Evolutionary conservation across 2,329 filamentous ascomycete species (phyloP).

Genomic region (Apiospora marii): DNA sequence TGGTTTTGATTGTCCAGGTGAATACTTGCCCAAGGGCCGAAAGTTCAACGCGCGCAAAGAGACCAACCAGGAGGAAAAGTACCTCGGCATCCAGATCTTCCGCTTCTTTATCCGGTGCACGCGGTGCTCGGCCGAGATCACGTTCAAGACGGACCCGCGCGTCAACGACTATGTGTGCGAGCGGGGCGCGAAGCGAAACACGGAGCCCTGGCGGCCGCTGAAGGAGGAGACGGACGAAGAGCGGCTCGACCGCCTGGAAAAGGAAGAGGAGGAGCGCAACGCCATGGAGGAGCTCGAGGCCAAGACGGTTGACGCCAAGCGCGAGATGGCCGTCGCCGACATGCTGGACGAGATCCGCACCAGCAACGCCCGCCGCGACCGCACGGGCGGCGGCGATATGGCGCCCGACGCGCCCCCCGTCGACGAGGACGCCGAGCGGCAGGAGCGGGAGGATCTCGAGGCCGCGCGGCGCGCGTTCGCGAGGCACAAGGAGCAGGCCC

Average conservation of each 20-base stretch:
- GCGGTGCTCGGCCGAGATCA: slow-evolving; percentile 84
- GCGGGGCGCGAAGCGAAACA: slow-evolving; percentile 87
- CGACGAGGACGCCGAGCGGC: slow-evolving; percentile 67
- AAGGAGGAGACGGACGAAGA: slow-evolving; percentile 91
- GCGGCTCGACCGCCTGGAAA: slow-evolving; percentile 84
- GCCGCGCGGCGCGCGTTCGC: slow-evolving; percentile 81
- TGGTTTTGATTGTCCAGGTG: slow-evolving; percentile 39
- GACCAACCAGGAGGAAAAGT: slow-evolving; percentile 85
- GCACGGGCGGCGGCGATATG: slow-evolving; percentile 71
- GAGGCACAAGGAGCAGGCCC: slow-evolving; percentile 61
- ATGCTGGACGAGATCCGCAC: slow-evolving; percentile 94
- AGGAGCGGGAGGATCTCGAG: slow-evolving; percentile 85
- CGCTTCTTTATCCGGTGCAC: slow-evolving; percentile 93
- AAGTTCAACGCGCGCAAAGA: slow-evolving; percentile 98
- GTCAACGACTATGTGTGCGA: slow-evolving; percentile 83
- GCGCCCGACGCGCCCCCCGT: slow-evolving; percentile 58
- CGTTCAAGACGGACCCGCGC: slow-evolving; percentile 93
- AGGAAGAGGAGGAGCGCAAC: slow-evolving; percentile 78
- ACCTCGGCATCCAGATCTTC: slow-evolving; percentile 87
- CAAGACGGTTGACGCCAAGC: slow-evolving; percentile 90
- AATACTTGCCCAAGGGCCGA: slow-evolving; percentile 90
- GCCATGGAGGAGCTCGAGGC: slow-evolving; percentile 95
- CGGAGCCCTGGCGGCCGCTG: slow-evolving; percentile 83
- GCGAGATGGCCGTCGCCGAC: slow-evolving; percentile 96
- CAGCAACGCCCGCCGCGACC: slow-evolving; percentile 86